A percentile compares a stretch with the other conserved stretches of the same genome.
phyloP scores from a whole-genome alignment of 2,329 filamentous ascomycete genomes.

The Chrysosporium keratinophilum region DNA sequence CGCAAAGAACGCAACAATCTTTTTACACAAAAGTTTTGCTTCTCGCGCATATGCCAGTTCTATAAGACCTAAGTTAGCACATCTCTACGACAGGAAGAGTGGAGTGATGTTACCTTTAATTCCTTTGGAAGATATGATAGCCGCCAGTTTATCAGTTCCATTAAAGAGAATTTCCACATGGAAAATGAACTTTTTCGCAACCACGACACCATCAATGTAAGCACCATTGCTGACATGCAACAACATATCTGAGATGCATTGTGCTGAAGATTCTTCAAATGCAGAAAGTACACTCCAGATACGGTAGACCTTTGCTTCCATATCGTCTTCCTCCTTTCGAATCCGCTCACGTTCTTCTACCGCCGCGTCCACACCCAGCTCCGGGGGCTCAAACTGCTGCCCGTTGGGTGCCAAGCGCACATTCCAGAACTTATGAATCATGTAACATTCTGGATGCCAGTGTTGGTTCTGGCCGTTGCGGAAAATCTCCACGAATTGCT shows the following conservation, averaged over 20 bases:
- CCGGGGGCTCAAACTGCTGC: conserved; percentile 39
- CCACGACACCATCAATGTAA: conserved; percentile 87
- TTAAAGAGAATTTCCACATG: conserved; percentile 90
- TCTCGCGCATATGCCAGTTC: conserved; percentile 86
- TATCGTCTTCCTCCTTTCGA: conserved; percentile 75
- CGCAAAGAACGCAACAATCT: conserved; percentile 96
- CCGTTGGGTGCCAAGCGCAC: conserved; percentile 64
- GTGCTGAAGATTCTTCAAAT: conserved; percentile 94
- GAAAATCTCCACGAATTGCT: conserved; percentile 98
- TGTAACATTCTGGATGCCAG: conserved; percentile 99
- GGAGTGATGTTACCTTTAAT: conserved; percentile 57
- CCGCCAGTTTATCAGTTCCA: conserved; percentile 76
- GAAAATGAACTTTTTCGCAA: conserved; percentile 90
- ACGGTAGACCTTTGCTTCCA: conserved; percentile 94
- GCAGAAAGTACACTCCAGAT: conserved; percentile 97
- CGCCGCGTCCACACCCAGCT: conserved; percentile 47
- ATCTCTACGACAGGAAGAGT: neutral
- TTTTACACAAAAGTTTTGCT: conserved; percentile 98
- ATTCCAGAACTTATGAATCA: conserved; percentile 99
- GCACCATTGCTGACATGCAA: conserved; percentile 96
- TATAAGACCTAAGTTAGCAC: conserved; percentile 29
- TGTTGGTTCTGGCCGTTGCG: conserved; percentile 97
- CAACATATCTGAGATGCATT: conserved; percentile 98
- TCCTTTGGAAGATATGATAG: conserved; percentile 55
- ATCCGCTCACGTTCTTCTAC: conserved; percentile 64